These are phyloP conservation scores for Bipolaris gigantea DNA, from an alignment of 2,329 filamentous ascomycete species.

Conservation along the genomic window DNA sequence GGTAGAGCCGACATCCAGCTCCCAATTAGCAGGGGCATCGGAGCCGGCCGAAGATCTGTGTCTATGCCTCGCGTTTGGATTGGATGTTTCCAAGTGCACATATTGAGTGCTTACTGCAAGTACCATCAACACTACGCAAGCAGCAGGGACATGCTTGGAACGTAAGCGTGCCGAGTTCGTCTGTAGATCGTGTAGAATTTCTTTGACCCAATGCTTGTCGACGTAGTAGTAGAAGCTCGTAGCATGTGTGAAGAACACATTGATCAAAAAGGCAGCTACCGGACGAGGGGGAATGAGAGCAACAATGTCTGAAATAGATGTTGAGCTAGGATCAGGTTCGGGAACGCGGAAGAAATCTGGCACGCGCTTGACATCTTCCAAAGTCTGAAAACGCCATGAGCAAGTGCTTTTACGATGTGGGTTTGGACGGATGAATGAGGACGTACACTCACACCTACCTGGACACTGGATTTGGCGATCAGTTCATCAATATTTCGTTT, in stretches of 20 bases:
- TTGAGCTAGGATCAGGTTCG: constrained; percentile 11
- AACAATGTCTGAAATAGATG: constrained; percentile 11
- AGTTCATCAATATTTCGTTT: constrained; percentile 17
- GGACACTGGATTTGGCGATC: constrained; percentile 11
- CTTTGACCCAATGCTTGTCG: constrained; percentile 47
- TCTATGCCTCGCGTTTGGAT: background rate
- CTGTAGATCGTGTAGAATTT: constrained; percentile 42
- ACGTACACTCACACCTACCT: background rate
- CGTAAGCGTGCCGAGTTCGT: background rate
- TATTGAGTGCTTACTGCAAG: constrained; percentile 51
- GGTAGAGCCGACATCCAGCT: constrained; percentile 11
- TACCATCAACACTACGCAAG: constrained; percentile 49
- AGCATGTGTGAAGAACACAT: constrained; percentile 50
- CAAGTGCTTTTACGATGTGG: background rate
- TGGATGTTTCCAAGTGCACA: constrained; percentile 16
- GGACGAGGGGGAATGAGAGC: constrained; percentile 12
- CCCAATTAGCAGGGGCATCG: constrained; percentile 7
- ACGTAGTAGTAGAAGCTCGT: constrained; percentile 51
- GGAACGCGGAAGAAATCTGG: constrained; percentile 15
- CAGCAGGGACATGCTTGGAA: constrained; percentile 11
- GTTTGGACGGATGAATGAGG: background rate
- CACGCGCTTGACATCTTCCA: constrained; percentile 3
- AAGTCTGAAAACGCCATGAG: constrained; percentile 1
- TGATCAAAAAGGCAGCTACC: constrained; percentile 46
- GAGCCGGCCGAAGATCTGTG: background rate